Evolutionary conservation across 1,139 yeast genomes (phyloP).

Genomic region (Hemisphaericaspora lyxosophila): DNA sequence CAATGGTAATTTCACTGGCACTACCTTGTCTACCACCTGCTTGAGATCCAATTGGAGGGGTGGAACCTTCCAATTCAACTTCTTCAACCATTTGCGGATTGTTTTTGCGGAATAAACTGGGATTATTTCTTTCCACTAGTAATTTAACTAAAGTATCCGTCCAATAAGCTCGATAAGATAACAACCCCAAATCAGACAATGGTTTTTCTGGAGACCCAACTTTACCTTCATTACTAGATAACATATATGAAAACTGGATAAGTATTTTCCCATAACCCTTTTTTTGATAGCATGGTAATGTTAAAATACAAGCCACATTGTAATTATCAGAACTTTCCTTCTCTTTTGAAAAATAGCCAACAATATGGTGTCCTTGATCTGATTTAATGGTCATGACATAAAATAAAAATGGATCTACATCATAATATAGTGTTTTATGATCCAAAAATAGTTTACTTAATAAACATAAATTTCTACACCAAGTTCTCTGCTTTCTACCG

Average conservation of each 20-base stretch:
- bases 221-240: slow-evolving; percentile 83
- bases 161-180: slow-evolving; percentile 96
- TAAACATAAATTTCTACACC: slow-evolving; percentile 94
- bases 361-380: slow-evolving; percentile 88
- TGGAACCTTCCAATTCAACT: slow-evolving; percentile 27
- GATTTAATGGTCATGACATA: slow-evolving; percentile 92
- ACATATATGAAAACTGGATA: slow-evolving; percentile 89
- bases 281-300: slow-evolving; percentile 93
- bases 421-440: slow-evolving; percentile 93
- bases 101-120: slow-evolving; percentile 39
- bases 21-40: slow-evolving; percentile 14
- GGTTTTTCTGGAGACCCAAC: slow-evolving; percentile 98
- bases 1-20: slow-evolving; percentile 76
- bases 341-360: slow-evolving; percentile 95
- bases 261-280: slow-evolving; percentile 89
- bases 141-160: slow-evolving; percentile 81
- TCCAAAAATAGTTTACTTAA: slow-evolving; percentile 86
- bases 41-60: slow-evolving; percentile 18
- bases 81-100: slow-evolving; percentile 32
- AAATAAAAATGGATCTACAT: slow-evolving; percentile 94
- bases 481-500: slow-evolving; percentile 90
- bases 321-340: slow-evolving; percentile 95
- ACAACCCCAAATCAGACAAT: slow-evolving; percentile 85
- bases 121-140: slow-evolving; percentile 60
- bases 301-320: slow-evolving; percentile 94